A percentile compares a stretch with the other conserved stretches of the same genome.
These are phyloP conservation scores for Mortierella sp. DNA, from an alignment of 371 early-diverging fungal genomes.

Conservation along the genomic window DNA sequence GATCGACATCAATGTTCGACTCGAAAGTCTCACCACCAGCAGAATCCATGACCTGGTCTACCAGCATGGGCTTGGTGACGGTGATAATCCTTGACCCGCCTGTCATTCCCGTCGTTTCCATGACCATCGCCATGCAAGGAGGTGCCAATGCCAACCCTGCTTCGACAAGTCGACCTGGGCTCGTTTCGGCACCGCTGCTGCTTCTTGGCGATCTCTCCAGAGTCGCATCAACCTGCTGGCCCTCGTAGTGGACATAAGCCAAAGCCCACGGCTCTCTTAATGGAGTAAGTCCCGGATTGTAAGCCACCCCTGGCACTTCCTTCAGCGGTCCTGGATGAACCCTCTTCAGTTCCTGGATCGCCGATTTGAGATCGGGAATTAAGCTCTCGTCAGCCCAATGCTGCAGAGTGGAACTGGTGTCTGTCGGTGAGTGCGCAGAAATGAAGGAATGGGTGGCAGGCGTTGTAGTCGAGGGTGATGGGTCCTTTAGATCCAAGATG, in stretches of 20 bases:
- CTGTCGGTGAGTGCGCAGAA: constrained; percentile 7
- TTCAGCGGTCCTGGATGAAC: constrained; percentile 45
- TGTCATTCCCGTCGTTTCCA: constrained; percentile 32
- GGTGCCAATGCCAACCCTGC: constrained; percentile 45
- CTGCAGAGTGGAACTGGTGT: not conserved
- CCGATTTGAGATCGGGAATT: constrained; percentile 40
- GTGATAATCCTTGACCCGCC: constrained; percentile 43
- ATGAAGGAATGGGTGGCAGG: not conserved
- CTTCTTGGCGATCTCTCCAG: not conserved
- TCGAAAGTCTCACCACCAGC: constrained; percentile 24
- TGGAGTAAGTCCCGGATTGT: constrained; percentile 19
- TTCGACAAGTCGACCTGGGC: constrained; percentile 4
- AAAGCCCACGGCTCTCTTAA: constrained; percentile 54
- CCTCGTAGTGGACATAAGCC: constrained; percentile 46
- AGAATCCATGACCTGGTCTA: constrained; percentile 56
- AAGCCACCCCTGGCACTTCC: constrained; percentile 40
- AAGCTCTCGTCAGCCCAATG: constrained; percentile 42
- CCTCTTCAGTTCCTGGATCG: constrained; percentile 37
- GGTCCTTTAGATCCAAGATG: not conserved
- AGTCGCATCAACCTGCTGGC: not conserved
- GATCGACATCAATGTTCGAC: constrained; percentile 17
- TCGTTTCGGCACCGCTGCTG: too few species aligned
- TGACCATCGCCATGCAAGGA: constrained; percentile 55
- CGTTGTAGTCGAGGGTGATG: not conserved
- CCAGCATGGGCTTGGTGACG: constrained; percentile 50